These are phyloP conservation scores for Aspergillus baeticus DNA, from an alignment of 495 filamentous ascomycete species.

Conservation along the genomic window DNA sequence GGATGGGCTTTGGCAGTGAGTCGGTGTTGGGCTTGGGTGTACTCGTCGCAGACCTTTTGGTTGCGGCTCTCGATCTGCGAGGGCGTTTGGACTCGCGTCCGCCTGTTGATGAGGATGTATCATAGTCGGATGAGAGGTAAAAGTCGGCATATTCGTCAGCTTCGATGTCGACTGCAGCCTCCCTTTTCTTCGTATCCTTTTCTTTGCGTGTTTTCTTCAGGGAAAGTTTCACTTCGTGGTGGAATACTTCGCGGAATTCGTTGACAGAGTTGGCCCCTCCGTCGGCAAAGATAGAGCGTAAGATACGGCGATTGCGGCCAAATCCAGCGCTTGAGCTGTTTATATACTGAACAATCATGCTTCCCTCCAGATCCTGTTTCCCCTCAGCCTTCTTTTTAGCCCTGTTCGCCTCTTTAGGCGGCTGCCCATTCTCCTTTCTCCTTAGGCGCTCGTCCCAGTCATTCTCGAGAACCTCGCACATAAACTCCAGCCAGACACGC, in stretches of 20 bases:
- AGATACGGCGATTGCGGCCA: slow-evolving; percentile 49
- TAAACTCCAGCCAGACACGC: slow-evolving; percentile 76
- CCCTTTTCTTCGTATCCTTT: slow-evolving; percentile 37
- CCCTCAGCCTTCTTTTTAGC: too few species aligned
- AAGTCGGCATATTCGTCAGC: slow-evolving; percentile 54
- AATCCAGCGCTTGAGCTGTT: slow-evolving; percentile 27
- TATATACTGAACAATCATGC: slow-evolving; percentile 59
- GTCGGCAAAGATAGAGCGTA: slow-evolving; percentile 66
- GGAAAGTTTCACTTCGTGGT: slow-evolving; percentile 52
- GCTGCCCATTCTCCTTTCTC: slow-evolving; percentile 26
- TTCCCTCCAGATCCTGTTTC: slow-evolving; percentile 35
- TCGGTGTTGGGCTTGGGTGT: neutral
- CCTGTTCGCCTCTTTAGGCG: neutral
- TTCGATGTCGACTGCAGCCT: slow-evolving; percentile 56
- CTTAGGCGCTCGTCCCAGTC: slow-evolving; percentile 64
- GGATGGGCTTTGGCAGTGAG: neutral
- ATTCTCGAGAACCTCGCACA: slow-evolving; percentile 72
- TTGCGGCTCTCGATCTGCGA: slow-evolving; percentile 9
- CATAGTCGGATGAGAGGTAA: slow-evolving; percentile 48
- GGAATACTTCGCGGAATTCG: slow-evolving; percentile 62
- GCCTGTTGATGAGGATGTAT: slow-evolving; percentile 26
- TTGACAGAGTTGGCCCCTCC: slow-evolving; percentile 43
- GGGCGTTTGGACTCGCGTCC: slow-evolving; percentile 22
- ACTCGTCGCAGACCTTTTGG: neutral
- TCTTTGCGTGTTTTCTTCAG: slow-evolving; percentile 18